Evolutionary conservation across 2,329 filamentous ascomycete species (phyloP), one percentile per base, ranked within the genome.

Genomic region (Diplodia intermedia): DNA sequence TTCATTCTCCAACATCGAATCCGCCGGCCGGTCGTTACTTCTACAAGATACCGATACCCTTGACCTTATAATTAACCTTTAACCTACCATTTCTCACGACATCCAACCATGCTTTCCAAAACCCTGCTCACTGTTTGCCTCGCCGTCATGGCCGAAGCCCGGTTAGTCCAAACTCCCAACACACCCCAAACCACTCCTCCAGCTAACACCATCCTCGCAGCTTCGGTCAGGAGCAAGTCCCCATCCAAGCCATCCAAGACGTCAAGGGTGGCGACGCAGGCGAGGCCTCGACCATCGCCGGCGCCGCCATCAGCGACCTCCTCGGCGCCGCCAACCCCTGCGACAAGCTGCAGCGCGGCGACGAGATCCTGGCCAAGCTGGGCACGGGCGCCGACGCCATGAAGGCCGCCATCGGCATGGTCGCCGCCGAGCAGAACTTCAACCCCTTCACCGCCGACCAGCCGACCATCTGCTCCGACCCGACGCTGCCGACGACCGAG

Each of bases 401-500:
- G 68, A 82, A 84, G 15, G 89, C 87, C 23, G 89, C 89, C 20
- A 84, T 84, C 68, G 85, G 84, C 18, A 83, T 91, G 47, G 89
- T 91, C 15, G 85, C 86, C 31, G 89, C 89, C 4, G 89, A 91
- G 82, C 88, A 90, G 79, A 91, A 91, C 84, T 90, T 90, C 82
- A 91, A 91, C 81, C 88, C 88, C 63, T 90, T 88, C 71, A 85
- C 79, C 67, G 84, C 86, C 70, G 81, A 80, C 73, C 82, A 87
- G 40, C 88, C 87, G 20, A 86, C 83, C 70, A 85, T 92, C 75
- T 91, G 90, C 79, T 84, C 82, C 47, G 88, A 91, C 71, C 79
- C 88, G 1, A 80, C 82, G 31, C 85, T 92, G 2, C 90, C 90
- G 12, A 85, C 82, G 38, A 90, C 86, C 8, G 78, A 79, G 29